Evolutionary conservation across 2,329 filamentous ascomycete species (phyloP).

Genomic region (Phialemoniopsis sp.): DNA sequence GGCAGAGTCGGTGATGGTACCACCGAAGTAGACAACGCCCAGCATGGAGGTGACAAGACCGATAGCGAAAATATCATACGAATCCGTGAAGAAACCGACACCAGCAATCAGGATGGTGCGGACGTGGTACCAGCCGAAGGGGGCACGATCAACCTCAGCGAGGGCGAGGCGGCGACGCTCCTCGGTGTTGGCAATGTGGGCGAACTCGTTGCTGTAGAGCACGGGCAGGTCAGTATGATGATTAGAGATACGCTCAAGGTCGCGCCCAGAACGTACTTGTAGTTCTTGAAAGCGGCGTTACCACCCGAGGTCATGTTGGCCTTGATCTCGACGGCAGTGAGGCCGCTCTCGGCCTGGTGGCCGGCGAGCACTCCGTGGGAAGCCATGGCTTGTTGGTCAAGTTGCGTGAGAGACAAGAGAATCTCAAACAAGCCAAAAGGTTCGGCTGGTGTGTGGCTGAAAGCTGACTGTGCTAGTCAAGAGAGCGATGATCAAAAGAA

Average conservation of each 20-base stretch:
- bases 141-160: conserved; percentile 74
- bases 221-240: neutral
- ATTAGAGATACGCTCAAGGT: too few species aligned
- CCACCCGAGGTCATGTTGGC: conserved; percentile 51
- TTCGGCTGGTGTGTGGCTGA: too few species aligned
- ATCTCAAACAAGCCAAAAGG: neutral
- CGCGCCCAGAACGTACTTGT: neutral
- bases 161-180: conserved; percentile 74
- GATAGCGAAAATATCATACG: conserved; percentile 74
- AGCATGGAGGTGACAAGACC: conserved; percentile 69
- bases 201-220: conserved; percentile 13
- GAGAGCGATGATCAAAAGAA: too few species aligned
- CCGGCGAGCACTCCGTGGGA: too few species aligned
- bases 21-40: conserved; percentile 68
- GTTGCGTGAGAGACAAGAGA: neutral
- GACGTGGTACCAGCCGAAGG: conserved; percentile 79
- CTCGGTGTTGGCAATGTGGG: conserved; percentile 62
- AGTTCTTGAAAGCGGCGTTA: conserved; percentile 69
- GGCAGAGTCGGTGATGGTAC: conserved; percentile 58
- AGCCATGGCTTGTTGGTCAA: neutral
- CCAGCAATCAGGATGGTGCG: conserved; percentile 71
- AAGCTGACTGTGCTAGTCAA: too few species aligned
- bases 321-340: neutral
- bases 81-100: conserved; percentile 83
- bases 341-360: too few species aligned